Evolutionary conservation across 164 flowering plant genomes (phyloP).

Genomic region (Umbellularia californica): DNA sequence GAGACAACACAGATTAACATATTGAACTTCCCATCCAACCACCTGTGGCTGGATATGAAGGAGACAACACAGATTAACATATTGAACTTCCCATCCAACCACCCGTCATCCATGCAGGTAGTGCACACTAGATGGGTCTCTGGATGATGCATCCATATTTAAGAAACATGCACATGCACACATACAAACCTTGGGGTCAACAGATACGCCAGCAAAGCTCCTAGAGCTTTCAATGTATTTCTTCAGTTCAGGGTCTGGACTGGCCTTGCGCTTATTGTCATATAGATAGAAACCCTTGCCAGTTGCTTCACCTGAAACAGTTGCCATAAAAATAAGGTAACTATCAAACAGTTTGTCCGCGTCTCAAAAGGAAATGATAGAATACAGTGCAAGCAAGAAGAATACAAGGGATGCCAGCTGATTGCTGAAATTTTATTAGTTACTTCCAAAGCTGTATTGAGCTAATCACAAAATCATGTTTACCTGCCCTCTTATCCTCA

Average conservation of each 20-base stretch:
- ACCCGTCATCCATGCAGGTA: too few relatives aligned
- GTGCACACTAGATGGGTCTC: too few relatives aligned
- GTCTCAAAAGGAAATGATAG: neutral
- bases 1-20: too few relatives aligned
- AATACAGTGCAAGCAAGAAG: neutral
- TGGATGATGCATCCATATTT: too few relatives aligned
- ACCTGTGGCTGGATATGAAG: too few relatives aligned
- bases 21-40: too few relatives aligned
- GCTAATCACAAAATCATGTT: neutral
- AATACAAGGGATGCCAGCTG: neutral
- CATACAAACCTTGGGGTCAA: slow-evolving; percentile 25
- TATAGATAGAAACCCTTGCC: slow-evolving; percentile 78
- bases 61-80: too few relatives aligned
- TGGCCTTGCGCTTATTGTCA: slow-evolving; percentile 63
- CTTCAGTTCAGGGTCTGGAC: slow-evolving; percentile 71
- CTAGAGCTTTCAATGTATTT: slow-evolving; percentile 75
- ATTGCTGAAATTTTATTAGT: neutral
- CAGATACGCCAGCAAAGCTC: slow-evolving; percentile 57
- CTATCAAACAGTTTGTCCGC: neutral
- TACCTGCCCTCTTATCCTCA: slow-evolving; percentile 84
- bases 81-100: too few relatives aligned
- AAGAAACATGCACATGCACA: too few relatives aligned
- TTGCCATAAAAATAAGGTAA: neutral
- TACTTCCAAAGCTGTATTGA: neutral
- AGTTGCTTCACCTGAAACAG: slow-evolving; percentile 69